Percentiles rank a stretch among this genome's conserved stretches.
Conservation (phyloP, 1,284 basidiomycete genomes). For the Schizophyllum amplum region DNA sequence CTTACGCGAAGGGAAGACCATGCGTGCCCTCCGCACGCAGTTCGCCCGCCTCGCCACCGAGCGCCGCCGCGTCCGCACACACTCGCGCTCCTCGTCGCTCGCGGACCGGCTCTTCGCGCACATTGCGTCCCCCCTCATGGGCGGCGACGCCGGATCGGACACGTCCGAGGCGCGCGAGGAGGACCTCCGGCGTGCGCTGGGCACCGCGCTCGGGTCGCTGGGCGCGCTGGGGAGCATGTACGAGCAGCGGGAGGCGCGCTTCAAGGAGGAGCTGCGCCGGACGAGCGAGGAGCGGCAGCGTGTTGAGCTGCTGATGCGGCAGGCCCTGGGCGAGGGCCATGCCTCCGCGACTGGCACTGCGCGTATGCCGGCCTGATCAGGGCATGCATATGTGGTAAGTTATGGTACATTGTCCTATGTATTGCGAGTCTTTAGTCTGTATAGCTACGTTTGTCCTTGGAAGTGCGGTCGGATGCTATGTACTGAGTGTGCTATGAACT, state of each 20-base stretch:
- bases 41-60: constrained; percentile 54
- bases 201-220: constrained; percentile 57
- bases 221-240: constrained; percentile 54
- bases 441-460: too few relatives aligned
- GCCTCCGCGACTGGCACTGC: background rate
- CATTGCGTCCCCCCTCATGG: background rate
- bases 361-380: background rate
- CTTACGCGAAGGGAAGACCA: constrained; percentile 36
- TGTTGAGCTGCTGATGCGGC: constrained; percentile 53
- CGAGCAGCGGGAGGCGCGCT: constrained; percentile 55
- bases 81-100: constrained; percentile 41
- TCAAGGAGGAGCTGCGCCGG: constrained; percentile 60
- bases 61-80: constrained; percentile 43
- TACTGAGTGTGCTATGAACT: too few relatives aligned
- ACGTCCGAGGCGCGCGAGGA: constrained; percentile 46
- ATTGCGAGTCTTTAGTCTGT: background rate
- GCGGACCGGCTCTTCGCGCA: constrained; percentile 40
- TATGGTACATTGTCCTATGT: background rate
- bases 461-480: too few relatives aligned
- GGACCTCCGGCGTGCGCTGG: constrained; percentile 56
- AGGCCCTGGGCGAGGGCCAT: constrained; percentile 44
- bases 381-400: background rate
- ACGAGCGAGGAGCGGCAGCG: constrained; percentile 58
- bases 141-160: constrained; percentile 33
- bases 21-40: constrained; percentile 41